Evolutionary conservation across 2,329 filamentous ascomycete species (phyloP), one percentile per base, ranked within the genome.

Genomic region (Aspergillus floridensis): DNA sequence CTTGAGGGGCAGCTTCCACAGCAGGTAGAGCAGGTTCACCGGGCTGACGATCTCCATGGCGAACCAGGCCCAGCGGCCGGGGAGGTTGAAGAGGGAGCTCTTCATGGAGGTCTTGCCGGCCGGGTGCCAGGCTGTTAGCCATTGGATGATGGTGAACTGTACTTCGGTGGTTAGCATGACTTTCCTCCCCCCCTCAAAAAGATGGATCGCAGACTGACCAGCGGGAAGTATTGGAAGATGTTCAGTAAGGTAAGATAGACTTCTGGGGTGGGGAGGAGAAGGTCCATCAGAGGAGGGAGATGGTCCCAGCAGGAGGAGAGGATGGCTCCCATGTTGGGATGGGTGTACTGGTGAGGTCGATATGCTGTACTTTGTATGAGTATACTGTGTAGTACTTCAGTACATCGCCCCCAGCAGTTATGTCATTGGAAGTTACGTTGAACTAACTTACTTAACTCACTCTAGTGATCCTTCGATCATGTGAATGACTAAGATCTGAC

Each of bases 101-200:
- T 68, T 63, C 19, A 87, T 83, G 3, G 92, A 96, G 2, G 93
- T 96, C 78, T 98, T 98, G 74, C 95, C 95, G 80, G 93, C 92
- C 53, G 91, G 91, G 74, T 97, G 95, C 84, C 86, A 96, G 57
- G 86, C 83, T n/a, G 83, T 78, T 58, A 88, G 60, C 88, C 89
- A 96, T 85, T 96, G 92, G 22, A 85, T 54, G 1, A 86, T 83
- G 0, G 88, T 88, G 63, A 92, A 70, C 92, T 96, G 8, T n/a
- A 31, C 64, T 58, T 66, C 60, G 67, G 56, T 35, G 8, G 26
- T 56, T 64, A 8, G 22, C 22, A 22, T 22, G 22, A 22, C 4
- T n/a, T n/a, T n/a, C n/a, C n/a, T n/a, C n/a, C n/a, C n/a, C n/a
- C 22, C 22, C 22, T 4, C 22, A 4, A 22, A 44, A 41, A 48